These are phyloP conservation scores for Exophiala bonariae DNA, from an alignment of 2,329 filamentous ascomycete genomes.

Conservation along the genomic window DNA sequence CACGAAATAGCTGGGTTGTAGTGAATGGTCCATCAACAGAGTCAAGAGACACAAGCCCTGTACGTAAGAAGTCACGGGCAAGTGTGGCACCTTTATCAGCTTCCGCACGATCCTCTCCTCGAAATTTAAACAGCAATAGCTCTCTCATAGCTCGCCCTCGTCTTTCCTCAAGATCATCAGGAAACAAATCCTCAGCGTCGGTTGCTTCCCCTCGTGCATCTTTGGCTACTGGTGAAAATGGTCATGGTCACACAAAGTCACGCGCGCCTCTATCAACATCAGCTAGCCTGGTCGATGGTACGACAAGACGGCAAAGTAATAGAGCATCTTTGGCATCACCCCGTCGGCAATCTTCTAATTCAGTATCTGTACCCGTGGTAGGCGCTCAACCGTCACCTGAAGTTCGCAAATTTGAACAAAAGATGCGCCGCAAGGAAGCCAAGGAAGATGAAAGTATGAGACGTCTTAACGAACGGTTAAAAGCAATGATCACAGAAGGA, in stretches of 20 bases:
- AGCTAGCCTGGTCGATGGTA: background rate
- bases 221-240: constrained; percentile 3
- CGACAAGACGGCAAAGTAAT: constrained; percentile 8
- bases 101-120: background rate
- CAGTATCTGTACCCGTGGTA: background rate
- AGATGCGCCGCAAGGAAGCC: constrained; percentile 69
- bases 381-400: constrained; percentile 45
- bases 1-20: constrained; percentile 69
- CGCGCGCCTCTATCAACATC: constrained; percentile 2
- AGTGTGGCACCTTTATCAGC: constrained; percentile 16
- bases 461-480: constrained; percentile 74
- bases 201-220: constrained; percentile 26
- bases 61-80: constrained; percentile 26
- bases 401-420: constrained; percentile 71
- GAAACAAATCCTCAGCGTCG: constrained; percentile 45
- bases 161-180: constrained; percentile 50
- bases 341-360: constrained; percentile 12
- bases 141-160: constrained; percentile 32
- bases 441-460: constrained; percentile 78
- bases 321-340: constrained; percentile 18
- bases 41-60: constrained; percentile 26
- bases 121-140: background rate
- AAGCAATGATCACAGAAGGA: constrained; percentile 86
- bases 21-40: constrained; percentile 43
- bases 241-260: constrained; percentile 5